phyloP scores from a whole-genome alignment of 495 filamentous ascomycete genomes.

The Aspergillus kassunensis region DNA sequence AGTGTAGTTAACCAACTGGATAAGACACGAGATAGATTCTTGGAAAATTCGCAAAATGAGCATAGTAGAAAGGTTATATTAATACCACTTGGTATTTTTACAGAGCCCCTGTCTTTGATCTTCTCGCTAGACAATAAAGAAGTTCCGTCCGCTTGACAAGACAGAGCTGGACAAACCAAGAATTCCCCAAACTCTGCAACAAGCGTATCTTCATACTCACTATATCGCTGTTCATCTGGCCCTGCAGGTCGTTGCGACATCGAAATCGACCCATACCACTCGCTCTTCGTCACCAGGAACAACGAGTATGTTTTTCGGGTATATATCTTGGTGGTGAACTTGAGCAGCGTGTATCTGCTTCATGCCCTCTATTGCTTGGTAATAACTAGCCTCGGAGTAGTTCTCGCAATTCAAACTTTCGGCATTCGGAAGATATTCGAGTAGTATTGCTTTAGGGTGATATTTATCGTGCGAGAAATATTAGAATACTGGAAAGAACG shows the following conservation, averaged over 20 bases:
- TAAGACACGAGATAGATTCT: too few species aligned
- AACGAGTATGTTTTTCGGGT: conserved; percentile 2
- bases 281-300: not conserved
- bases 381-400: not conserved
- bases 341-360: not conserved
- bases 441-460: not conserved
- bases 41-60: too few species aligned
- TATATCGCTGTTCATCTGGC: not conserved
- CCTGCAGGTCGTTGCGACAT: not conserved
- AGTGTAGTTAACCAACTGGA: too few species aligned
- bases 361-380: not conserved
- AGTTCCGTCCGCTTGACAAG: not conserved
- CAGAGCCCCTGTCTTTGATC: not conserved
- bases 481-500: not conserved
- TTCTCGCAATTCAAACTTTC: conserved; percentile 1
- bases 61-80: too few species aligned
- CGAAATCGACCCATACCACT: not conserved
- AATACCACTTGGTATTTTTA: conserved; percentile 16
- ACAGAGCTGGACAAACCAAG: not conserved
- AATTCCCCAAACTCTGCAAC: not conserved
- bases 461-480: not conserved
- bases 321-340: not conserved
- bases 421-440: conserved; percentile 1
- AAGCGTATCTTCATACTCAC: not conserved
- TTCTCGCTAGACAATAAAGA: not conserved